These are phyloP conservation scores for Cubamyces sp. DNA, from an alignment of 768 basidiomycete species.

Conservation along the genomic window DNA sequence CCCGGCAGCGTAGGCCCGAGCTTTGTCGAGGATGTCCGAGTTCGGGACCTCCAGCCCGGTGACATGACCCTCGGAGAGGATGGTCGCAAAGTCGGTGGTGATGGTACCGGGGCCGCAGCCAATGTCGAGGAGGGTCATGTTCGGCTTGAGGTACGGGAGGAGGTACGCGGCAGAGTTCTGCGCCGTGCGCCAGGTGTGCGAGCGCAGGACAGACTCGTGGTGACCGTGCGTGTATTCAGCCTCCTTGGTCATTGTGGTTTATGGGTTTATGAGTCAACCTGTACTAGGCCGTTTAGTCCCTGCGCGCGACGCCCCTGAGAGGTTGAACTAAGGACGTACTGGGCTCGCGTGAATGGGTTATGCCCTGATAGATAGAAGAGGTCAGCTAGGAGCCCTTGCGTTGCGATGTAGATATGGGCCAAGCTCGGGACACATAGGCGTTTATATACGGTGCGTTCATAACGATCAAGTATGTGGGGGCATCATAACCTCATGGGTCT, in stretches of 20 bases:
- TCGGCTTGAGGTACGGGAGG: slow-evolving; percentile 40
- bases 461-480: no score
- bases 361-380: no score
- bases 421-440: no score
- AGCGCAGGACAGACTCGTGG: slow-evolving; percentile 29
- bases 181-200: slow-evolving; percentile 40
- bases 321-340: no score
- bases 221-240: slow-evolving; percentile 29
- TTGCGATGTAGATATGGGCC: no score
- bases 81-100: slow-evolving; percentile 45
- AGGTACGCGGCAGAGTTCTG: slow-evolving; percentile 48
- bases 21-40: slow-evolving; percentile 41
- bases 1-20: slow-evolving; percentile 35
- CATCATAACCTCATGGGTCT: no score
- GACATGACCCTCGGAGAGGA: slow-evolving; percentile 46
- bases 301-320: no score
- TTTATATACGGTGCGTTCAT: no score
- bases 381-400: no score
- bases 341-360: no score
- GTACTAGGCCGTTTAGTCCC: no score
- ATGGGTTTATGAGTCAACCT: no score
- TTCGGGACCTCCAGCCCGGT: slow-evolving; percentile 45
- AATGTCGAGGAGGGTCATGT: slow-evolving; percentile 50
- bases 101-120: slow-evolving; percentile 60
- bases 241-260: slow-evolving; percentile 4